A percentile compares a stretch with the other conserved stretches of the same genome.
phyloP scores from a whole-genome alignment of 176 grass and related monocot genomes.

The Panicum miliaceum region DNA sequence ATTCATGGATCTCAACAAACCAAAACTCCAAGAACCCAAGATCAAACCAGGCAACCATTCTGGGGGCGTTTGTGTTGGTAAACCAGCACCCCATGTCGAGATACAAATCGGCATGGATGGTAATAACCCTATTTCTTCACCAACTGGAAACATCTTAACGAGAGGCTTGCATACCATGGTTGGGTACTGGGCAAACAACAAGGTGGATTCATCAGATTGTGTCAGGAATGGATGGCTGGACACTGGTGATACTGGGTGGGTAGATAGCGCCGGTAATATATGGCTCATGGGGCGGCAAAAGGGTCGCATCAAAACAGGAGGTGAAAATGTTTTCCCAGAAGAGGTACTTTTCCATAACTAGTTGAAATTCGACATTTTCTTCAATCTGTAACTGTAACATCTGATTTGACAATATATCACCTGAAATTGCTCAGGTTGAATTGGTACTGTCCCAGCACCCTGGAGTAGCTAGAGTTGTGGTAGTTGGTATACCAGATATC shows the following conservation, averaged over 20 bases:
- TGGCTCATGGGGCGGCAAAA: slow-evolving; percentile 85
- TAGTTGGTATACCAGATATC: slow-evolving; percentile 68
- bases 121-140: slow-evolving; percentile 8
- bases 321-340: slow-evolving; percentile 94
- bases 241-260: slow-evolving; percentile 84
- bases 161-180: slow-evolving; percentile 92
- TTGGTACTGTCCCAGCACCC: slow-evolving; percentile 62
- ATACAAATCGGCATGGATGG: slow-evolving; percentile 45
- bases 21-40: slow-evolving; percentile 36
- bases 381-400: neutral
- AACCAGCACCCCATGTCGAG: slow-evolving; percentile 76
- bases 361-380: neutral
- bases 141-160: slow-evolving; percentile 66
- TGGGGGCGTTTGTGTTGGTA: slow-evolving; percentile 66
- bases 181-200: slow-evolving; percentile 53
- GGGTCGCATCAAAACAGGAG: slow-evolving; percentile 79
- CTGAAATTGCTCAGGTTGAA: slow-evolving; percentile 63
- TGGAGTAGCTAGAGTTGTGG: slow-evolving; percentile 60
- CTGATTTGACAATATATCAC: neutral
- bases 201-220: slow-evolving; percentile 24
- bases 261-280: slow-evolving; percentile 50
- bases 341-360: slow-evolving; percentile 56
- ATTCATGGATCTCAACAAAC: slow-evolving; percentile 63
- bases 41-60: neutral
- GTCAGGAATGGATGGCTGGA: slow-evolving; percentile 72